These are phyloP conservation scores for Saturnispora quitensis DNA, from an alignment of 805 yeast species.

Conservation along the genomic window DNA sequence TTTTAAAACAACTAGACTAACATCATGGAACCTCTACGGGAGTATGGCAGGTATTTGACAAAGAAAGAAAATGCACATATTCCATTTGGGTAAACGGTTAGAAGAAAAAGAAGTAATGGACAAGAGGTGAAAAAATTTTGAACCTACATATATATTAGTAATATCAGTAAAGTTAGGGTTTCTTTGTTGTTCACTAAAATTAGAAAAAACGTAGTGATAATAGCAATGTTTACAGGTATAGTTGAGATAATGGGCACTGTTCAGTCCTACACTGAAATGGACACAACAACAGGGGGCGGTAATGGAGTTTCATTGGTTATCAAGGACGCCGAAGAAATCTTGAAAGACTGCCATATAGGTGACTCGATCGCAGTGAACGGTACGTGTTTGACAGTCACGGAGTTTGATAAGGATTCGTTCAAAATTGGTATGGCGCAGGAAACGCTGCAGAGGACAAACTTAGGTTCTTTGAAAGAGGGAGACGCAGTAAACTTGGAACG, in stretches of 20 bases:
- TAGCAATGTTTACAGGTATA: constrained; percentile 83
- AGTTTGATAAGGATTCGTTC: constrained; percentile 50
- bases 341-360: constrained; percentile 81
- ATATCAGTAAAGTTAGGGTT: not conserved
- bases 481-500: constrained; percentile 79
- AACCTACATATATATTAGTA: not conserved
- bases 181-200: not conserved
- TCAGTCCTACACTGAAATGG: constrained; percentile 36
- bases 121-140: too few relatives aligned
- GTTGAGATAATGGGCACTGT: constrained; percentile 76
- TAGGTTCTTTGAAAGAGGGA: constrained; percentile 52
- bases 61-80: too few relatives aligned
- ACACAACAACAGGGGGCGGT: constrained; percentile 49
- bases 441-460: constrained; percentile 71
- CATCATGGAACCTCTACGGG: not conserved
- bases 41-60: too few relatives aligned
- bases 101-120: not conserved
- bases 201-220: not conserved
- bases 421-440: constrained; percentile 93
- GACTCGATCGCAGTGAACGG: constrained; percentile 92
- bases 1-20: not conserved
- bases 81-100: too few relatives aligned
- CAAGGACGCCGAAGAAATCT: constrained; percentile 48
- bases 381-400: constrained; percentile 85
- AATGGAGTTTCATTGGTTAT: constrained; percentile 68